phyloP scores from a whole-genome alignment of 768 basidiomycete genomes.

The Phylloporus sp. region DNA sequence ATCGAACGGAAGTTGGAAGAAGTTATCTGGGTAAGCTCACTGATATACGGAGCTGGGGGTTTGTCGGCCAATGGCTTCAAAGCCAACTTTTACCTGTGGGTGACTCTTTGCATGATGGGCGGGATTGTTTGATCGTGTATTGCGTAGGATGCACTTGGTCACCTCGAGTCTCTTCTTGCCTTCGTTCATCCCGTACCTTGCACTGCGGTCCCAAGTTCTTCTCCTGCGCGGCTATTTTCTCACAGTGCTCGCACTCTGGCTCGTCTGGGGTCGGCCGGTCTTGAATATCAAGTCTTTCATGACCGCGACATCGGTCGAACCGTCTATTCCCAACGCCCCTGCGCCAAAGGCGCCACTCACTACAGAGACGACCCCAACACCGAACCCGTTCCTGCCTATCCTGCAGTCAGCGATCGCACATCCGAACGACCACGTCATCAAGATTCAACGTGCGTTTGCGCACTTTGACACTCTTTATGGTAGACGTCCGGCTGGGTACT shows the following conservation, averaged over 20 bases:
- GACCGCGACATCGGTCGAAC: conserved; percentile 20
- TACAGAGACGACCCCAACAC: conserved; percentile 14
- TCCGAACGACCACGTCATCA: conserved; percentile 32
- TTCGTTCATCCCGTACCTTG: conserved; percentile 17
- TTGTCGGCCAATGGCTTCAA: conserved; percentile 47
- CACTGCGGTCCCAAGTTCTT: conserved; percentile 16
- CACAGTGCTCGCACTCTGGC: conserved; percentile 26
- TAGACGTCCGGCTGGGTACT: conserved; percentile 22
- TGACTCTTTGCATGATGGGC: background rate
- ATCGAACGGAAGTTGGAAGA: conserved; percentile 61
- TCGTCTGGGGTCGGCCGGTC: conserved; percentile 26
- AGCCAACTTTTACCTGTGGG: conserved; percentile 50
- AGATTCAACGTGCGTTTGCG: conserved; percentile 32
- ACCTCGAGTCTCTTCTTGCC: conserved; percentile 31
- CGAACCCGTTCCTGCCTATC: conserved; percentile 40
- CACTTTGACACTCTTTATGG: conserved; percentile 34
- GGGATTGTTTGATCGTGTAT: background rate
- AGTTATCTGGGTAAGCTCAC: conserved; percentile 48
- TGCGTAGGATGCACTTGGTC: conserved; percentile 26
- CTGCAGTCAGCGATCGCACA: conserved; percentile 36
- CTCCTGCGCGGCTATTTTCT: conserved; percentile 31
- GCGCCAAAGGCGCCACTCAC: background rate
- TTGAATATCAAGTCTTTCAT: conserved; percentile 33
- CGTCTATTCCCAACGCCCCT: conserved; percentile 2
- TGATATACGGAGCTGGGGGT: conserved; percentile 58